Percentiles rank a stretch among this genome's conserved stretches.
Conservation (phyloP, 2,329 filamentous ascomycete genomes). For the Colletotrichum plurivorum region DNA sequence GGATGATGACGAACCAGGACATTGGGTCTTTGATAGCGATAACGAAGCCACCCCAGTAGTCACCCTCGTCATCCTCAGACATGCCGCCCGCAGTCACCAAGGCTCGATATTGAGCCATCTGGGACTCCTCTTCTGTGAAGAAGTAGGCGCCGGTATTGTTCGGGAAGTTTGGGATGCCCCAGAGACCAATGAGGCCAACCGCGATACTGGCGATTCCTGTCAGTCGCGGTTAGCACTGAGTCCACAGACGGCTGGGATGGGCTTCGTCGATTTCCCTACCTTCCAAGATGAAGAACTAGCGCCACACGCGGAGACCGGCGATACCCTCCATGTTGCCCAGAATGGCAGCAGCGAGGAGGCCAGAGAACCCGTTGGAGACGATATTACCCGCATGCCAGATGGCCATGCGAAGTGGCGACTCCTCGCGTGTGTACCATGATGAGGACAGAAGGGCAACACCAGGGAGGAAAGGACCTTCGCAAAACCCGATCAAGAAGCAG, state of each 20-base stretch:
- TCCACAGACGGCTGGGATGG: neutral
- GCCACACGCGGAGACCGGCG: slow-evolving; percentile 52
- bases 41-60: slow-evolving; percentile 54
- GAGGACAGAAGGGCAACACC: slow-evolving; percentile 61
- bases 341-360: slow-evolving; percentile 59
- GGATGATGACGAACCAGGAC: slow-evolving; percentile 55
- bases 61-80: slow-evolving; percentile 54
- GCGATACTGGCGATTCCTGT: slow-evolving; percentile 49
- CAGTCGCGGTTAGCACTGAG: neutral
- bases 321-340: slow-evolving; percentile 58
- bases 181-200: slow-evolving; percentile 49
- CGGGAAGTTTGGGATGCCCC: slow-evolving; percentile 55
- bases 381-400: slow-evolving; percentile 62
- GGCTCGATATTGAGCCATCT: slow-evolving; percentile 55
- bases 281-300: slow-evolving; percentile 60
- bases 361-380: slow-evolving; percentile 59
- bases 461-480: slow-evolving; percentile 59
- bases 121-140: slow-evolving; percentile 54
- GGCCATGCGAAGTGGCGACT: slow-evolving; percentile 59
- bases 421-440: slow-evolving; percentile 62
- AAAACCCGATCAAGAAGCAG: slow-evolving; percentile 50
- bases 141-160: slow-evolving; percentile 50
- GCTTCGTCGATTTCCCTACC: neutral
- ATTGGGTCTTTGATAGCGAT: slow-evolving; percentile 52
- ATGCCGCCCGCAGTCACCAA: slow-evolving; percentile 52